Evolutionary conservation across 2,329 filamentous ascomycete species (phyloP).

Genomic region (Bimuria novae-zelandiae): DNA sequence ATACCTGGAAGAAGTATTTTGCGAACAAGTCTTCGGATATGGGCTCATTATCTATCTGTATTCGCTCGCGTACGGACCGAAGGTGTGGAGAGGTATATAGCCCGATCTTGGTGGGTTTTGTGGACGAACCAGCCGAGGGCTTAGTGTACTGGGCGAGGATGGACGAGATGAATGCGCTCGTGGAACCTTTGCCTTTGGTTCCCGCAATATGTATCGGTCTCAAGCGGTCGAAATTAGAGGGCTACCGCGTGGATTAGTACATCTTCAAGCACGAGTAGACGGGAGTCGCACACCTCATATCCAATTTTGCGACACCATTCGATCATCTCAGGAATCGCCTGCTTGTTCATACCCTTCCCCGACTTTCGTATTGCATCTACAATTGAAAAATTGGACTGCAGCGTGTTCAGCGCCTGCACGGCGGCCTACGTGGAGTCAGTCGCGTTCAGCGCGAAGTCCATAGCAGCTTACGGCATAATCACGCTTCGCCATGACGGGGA

Average conservation of each 20-base stretch:
- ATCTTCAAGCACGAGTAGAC: not conserved
- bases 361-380: slow-evolving; percentile 79
- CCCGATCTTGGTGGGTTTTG: slow-evolving; percentile 63
- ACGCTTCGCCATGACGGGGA: slow-evolving; percentile 35
- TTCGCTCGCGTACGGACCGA: slow-evolving; percentile 80
- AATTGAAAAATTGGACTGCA: slow-evolving; percentile 79
- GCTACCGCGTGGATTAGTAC: slow-evolving; percentile 48
- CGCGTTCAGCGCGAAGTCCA: not conserved
- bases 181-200: slow-evolving; percentile 93
- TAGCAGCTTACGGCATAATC: slow-evolving; percentile 40
- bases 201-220: slow-evolving; percentile 83
- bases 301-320: slow-evolving; percentile 77
- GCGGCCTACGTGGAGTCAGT: slow-evolving; percentile 60
- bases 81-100: slow-evolving; percentile 88
- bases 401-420: slow-evolving; percentile 71
- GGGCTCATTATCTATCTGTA: slow-evolving; percentile 75
- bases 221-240: slow-evolving; percentile 63
- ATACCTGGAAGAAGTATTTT: slow-evolving; percentile 80
- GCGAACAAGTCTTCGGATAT: slow-evolving; percentile 72
- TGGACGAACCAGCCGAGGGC: slow-evolving; percentile 38
- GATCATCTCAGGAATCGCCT: slow-evolving; percentile 80
- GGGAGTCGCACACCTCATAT: slow-evolving; percentile 64
- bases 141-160: slow-evolving; percentile 70
- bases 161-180: slow-evolving; percentile 79
- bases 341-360: slow-evolving; percentile 72